Percentiles rank a stretch among this genome's conserved stretches.
Evolutionary conservation across 2,329 filamentous ascomycete genomes (phyloP).

Genomic region (Sclerotinia nivalis): DNA sequence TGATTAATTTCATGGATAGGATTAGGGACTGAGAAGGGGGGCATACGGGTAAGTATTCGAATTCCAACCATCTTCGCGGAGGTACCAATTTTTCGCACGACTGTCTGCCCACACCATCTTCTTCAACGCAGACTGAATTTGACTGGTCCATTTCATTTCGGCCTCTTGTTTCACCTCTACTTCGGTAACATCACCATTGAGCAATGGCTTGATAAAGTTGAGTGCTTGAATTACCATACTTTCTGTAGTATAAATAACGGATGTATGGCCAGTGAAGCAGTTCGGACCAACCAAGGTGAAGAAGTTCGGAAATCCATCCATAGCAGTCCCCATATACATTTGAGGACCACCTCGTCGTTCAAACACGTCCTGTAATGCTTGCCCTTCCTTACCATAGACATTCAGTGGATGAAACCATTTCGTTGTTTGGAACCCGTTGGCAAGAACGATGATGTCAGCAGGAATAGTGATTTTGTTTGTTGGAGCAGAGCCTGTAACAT

Average conservation of each 20-base stretch:
- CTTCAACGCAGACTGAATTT: constrained; percentile 50
- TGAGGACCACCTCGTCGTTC: constrained; percentile 56
- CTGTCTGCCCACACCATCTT: constrained; percentile 50
- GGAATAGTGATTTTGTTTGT: constrained; percentile 47
- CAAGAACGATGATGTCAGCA: constrained; percentile 58
- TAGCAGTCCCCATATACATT: constrained; percentile 57
- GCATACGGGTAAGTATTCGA: constrained; percentile 49
- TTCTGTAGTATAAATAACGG: constrained; percentile 57
- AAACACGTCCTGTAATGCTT: constrained; percentile 54
- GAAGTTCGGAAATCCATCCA: constrained; percentile 61
- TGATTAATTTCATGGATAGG: constrained; percentile 23
- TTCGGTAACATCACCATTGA: constrained; percentile 47
- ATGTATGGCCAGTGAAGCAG: constrained; percentile 57
- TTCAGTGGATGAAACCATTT: constrained; percentile 56
- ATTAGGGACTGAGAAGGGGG: background rate
- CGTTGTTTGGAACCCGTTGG: constrained; percentile 58
- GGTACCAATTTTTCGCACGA: constrained; percentile 53
- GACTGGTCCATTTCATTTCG: constrained; percentile 49
- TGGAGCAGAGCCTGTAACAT: constrained; percentile 31
- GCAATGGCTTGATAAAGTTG: constrained; percentile 54
- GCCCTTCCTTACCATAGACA: constrained; percentile 50
- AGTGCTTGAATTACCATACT: constrained; percentile 57
- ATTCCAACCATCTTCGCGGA: constrained; percentile 50
- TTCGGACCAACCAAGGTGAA: constrained; percentile 62
- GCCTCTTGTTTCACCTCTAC: constrained; percentile 52